These are phyloP conservation scores for Daldinia vernicosa DNA, from an alignment of 495 filamentous ascomycete genomes.

Conservation along the genomic window DNA sequence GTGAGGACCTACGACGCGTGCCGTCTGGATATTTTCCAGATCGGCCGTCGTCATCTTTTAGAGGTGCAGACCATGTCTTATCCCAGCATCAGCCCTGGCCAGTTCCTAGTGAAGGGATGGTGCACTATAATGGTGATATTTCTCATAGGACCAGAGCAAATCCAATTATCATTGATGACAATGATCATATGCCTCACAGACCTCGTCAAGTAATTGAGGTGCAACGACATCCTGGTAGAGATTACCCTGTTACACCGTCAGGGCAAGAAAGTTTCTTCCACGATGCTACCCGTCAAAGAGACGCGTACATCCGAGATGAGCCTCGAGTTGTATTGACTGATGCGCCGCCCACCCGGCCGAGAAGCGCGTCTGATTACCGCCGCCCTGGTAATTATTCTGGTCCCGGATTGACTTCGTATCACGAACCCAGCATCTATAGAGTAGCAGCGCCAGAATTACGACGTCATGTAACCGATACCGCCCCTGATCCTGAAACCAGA, in stretches of 20 bases:
- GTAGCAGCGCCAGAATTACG: background rate
- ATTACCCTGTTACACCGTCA: constrained; percentile 7
- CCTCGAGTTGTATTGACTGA: constrained; percentile 28
- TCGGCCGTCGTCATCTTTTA: constrained; percentile 11
- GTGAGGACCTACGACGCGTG: constrained; percentile 29
- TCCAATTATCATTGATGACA: constrained; percentile 35
- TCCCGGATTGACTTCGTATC: constrained; percentile 11
- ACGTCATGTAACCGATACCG: constrained; percentile 5
- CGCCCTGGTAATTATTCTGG: constrained; percentile 3
- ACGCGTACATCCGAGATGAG: constrained; percentile 22
- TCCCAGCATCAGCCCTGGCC: constrained; percentile 25
- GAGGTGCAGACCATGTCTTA: constrained; percentile 8
- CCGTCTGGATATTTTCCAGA: constrained; percentile 33
- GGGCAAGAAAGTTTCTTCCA: constrained; percentile 13
- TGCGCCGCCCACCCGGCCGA: constrained; percentile 13
- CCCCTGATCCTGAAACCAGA: constrained; percentile 4
- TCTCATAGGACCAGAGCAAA: constrained; percentile 38
- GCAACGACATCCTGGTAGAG: constrained; percentile 28
- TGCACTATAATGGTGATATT: constrained; percentile 25
- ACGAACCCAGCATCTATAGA: constrained; percentile 14
- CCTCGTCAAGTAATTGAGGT: constrained; percentile 42
- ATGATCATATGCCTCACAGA: constrained; percentile 12
- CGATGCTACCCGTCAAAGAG: constrained; percentile 23
- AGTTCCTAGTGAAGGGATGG: constrained; percentile 19
- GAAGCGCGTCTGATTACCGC: constrained; percentile 25